These are phyloP conservation scores for Phytophthora vignae DNA, from an alignment of 352 stramenopile species.

Conservation along the genomic window DNA sequence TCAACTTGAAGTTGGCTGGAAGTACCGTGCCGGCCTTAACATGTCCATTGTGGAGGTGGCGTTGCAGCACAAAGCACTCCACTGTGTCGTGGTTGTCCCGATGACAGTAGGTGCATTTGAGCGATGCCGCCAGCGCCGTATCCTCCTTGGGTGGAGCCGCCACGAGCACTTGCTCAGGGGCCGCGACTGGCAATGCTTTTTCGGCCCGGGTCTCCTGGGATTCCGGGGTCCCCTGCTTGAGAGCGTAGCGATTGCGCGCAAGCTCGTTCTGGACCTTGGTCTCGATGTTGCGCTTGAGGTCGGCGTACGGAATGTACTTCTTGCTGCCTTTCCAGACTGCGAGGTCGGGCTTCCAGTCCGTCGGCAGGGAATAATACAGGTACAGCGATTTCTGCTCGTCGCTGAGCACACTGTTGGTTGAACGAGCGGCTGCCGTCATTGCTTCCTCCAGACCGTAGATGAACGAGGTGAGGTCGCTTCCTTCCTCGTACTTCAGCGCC, in stretches of 20 bases:
- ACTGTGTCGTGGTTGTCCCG: constrained; percentile 17
- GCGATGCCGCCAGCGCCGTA: background rate
- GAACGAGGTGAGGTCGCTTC: background rate
- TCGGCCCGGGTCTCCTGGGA: constrained; percentile 10
- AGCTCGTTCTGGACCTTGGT: constrained; percentile 16
- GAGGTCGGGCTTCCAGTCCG: background rate
- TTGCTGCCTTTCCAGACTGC: background rate
- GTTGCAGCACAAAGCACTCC: constrained; percentile 25
- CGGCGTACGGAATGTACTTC: constrained; percentile 20
- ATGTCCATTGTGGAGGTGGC: constrained; percentile 7
- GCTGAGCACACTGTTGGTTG: too few relatives aligned
- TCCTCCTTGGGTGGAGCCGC: background rate
- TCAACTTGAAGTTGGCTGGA: constrained; percentile 23
- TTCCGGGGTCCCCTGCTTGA: constrained; percentile 21
- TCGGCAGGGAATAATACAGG: background rate
- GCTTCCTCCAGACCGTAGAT: too few relatives aligned
- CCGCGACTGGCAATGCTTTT: constrained; percentile 3
- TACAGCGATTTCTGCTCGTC: constrained; percentile 9
- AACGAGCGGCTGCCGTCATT: too few relatives aligned
- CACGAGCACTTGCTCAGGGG: background rate
- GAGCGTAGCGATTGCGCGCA: constrained; percentile 16
- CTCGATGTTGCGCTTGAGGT: constrained; percentile 19
- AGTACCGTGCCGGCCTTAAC: constrained; percentile 28
- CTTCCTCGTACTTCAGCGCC: constrained; percentile 1
- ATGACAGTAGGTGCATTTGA: constrained; percentile 17